Evolutionary conservation across 2,329 filamentous ascomycete species (phyloP).

Genomic region (Nakataea oryzae): DNA sequence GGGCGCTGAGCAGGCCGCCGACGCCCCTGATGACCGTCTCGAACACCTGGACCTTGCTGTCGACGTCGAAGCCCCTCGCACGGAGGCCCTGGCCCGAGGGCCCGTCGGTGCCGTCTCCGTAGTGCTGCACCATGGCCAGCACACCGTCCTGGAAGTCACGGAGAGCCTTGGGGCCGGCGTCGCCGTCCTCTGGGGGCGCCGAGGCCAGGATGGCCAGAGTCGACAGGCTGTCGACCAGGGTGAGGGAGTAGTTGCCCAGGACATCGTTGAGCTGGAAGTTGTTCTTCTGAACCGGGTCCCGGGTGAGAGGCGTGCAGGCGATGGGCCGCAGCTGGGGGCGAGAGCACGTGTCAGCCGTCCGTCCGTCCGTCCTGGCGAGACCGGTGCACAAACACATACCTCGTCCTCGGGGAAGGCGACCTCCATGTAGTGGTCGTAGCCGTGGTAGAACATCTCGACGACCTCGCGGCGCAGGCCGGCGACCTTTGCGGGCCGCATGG

Average conservation of each 20-base stretch:
- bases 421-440: constrained; percentile 88
- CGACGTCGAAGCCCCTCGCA: constrained; percentile 78
- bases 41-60: constrained; percentile 98
- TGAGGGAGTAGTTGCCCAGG: constrained; percentile 92
- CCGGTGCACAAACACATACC: constrained; percentile 37
- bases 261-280: constrained; percentile 90
- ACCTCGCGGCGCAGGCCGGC: constrained; percentile 47
- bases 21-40: constrained; percentile 93
- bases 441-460: constrained; percentile 88
- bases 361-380: not conserved
- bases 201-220: constrained; percentile 89
- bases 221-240: constrained; percentile 88
- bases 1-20: constrained; percentile 82
- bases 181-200: constrained; percentile 44
- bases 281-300: constrained; percentile 68
- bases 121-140: constrained; percentile 63
- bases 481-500: constrained; percentile 47
- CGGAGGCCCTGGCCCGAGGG: constrained; percentile 59
- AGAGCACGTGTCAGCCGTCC: not conserved
- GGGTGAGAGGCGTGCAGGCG: constrained; percentile 71
- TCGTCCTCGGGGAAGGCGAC: constrained; percentile 95
- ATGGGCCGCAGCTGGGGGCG: constrained; percentile 63
- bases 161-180: constrained; percentile 51
- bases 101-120: constrained; percentile 72
- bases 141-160: constrained; percentile 73